Evolutionary conservation across 176 grass and related monocot genomes (phyloP).

Genomic region (Eremochloa ophiuroides): DNA sequence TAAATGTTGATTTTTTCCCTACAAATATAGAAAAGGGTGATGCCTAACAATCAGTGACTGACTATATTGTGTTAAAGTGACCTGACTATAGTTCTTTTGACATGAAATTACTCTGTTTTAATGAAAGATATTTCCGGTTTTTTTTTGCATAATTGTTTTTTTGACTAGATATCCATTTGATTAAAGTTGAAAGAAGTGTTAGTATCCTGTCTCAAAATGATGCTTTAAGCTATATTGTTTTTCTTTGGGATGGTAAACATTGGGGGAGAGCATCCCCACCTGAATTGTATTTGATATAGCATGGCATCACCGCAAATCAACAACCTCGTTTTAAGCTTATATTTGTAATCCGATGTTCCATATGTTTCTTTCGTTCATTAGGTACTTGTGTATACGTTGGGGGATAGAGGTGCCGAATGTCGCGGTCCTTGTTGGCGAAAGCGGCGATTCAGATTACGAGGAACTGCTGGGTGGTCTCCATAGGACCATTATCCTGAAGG

Average conservation of each 20-base stretch:
- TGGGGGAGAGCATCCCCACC: neutral
- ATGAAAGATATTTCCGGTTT: neutral
- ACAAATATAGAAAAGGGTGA: neutral
- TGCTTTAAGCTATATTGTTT: too few species aligned
- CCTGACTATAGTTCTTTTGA: neutral
- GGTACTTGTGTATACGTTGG: conserved; percentile 94
- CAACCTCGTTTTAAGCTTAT: neutral
- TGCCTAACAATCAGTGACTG: neutral
- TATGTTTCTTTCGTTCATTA: conserved; percentile 7
- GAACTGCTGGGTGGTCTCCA: conserved; percentile 72
- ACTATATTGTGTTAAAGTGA: neutral
- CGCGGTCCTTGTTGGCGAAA: conserved; percentile 74
- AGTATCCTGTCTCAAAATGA: neutral
- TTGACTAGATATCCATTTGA: neutral
- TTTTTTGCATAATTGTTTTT: neutral
- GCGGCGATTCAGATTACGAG: conserved; percentile 88
- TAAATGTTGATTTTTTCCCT: neutral
- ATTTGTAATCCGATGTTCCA: neutral
- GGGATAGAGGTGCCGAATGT: conserved; percentile 80
- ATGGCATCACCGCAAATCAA: neutral
- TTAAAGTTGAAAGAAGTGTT: neutral
- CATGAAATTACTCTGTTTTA: neutral
- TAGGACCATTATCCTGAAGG: conserved; percentile 84
- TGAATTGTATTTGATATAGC: neutral
- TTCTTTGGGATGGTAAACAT: neutral